phyloP scores from a whole-genome alignment of 345 rosid genomes.

The Sisymbrium irio region DNA sequence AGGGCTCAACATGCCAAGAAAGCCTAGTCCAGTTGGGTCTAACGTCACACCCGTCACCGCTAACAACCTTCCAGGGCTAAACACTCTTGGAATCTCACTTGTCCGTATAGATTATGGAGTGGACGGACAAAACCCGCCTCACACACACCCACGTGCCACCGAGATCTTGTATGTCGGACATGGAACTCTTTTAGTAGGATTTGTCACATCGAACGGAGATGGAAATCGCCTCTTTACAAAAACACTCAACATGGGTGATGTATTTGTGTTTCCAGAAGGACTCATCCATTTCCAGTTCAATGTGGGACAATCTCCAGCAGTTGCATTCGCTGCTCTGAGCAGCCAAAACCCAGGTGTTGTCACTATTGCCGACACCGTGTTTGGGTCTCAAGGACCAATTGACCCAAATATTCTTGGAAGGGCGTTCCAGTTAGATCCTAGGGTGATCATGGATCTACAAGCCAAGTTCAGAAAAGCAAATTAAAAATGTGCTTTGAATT shows the following conservation, averaged over 20 bases:
- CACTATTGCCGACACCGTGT: conserved; percentile 2
- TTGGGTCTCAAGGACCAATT: not conserved
- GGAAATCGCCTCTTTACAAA: conserved; percentile 2
- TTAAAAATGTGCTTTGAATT: not conserved
- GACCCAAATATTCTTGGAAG: conserved; percentile 3
- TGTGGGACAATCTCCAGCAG: not conserved
- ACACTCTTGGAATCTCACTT: conserved; percentile 27
- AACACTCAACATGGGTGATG: conserved; percentile 6
- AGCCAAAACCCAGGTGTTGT: conserved; percentile 17
- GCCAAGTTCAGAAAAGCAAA: not conserved
- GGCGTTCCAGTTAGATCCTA: conserved; percentile 8
- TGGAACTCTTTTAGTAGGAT: conserved; percentile 19
- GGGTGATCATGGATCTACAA: not conserved
- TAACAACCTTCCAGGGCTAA: conserved; percentile 5
- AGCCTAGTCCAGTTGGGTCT: not conserved
- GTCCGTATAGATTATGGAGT: conserved; percentile 17
- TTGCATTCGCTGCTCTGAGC: conserved; percentile 6
- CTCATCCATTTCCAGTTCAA: conserved; percentile 11
- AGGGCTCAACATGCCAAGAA: not conserved
- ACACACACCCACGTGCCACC: conserved; percentile 34
- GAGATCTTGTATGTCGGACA: conserved; percentile 6
- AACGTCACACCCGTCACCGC: not conserved
- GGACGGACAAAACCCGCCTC: conserved; percentile 22
- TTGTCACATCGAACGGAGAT: conserved; percentile 16
- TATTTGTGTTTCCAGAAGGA: conserved; percentile 13